Conservation (phyloP, 2,329 filamentous ascomycete genomes). For the Xylariaceae sp. region DNA sequence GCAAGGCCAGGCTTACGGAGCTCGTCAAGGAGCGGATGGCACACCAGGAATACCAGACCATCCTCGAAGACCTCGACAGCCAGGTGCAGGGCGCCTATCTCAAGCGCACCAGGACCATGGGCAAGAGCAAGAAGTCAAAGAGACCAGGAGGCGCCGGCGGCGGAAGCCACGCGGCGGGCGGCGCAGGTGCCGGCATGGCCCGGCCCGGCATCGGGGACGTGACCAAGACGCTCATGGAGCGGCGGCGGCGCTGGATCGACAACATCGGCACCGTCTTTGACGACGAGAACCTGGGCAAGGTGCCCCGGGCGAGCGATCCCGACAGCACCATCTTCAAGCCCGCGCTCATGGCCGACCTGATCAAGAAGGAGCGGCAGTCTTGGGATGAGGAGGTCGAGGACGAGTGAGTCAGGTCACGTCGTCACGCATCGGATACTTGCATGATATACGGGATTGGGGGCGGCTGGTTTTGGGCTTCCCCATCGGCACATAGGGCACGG, state of each 20-base stretch:
- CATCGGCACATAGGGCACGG: too few relatives aligned
- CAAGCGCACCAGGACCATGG: constrained; percentile 89
- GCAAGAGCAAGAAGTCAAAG: constrained; percentile 90
- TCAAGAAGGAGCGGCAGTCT: constrained; percentile 71
- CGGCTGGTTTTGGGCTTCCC: too few relatives aligned
- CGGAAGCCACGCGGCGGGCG: constrained; percentile 59
- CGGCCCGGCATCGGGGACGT: constrained; percentile 84
- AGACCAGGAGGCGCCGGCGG: constrained; percentile 69
- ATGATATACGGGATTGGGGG: too few relatives aligned
- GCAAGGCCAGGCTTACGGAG: constrained; percentile 80
- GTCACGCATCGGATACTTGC: too few relatives aligned
- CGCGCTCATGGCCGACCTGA: constrained; percentile 63
- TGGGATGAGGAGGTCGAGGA: constrained; percentile 79
- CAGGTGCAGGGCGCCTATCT: constrained; percentile 94
- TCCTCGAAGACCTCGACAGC: constrained; percentile 90
- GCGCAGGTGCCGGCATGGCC: constrained; percentile 55
- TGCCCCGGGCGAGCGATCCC: constrained; percentile 62
- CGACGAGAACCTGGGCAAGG: constrained; percentile 66
- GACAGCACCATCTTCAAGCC: constrained; percentile 68
- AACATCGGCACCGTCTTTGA: constrained; percentile 89
- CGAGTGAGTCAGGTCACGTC: constrained; percentile 34
- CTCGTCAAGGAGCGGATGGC: constrained; percentile 90
- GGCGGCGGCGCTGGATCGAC: constrained; percentile 81
- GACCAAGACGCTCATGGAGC: constrained; percentile 87
- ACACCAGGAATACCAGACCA: constrained; percentile 93